These are phyloP conservation scores for Phytophthora palmivora DNA, from an alignment of 352 stramenopile genomes.

Conservation along the genomic window DNA sequence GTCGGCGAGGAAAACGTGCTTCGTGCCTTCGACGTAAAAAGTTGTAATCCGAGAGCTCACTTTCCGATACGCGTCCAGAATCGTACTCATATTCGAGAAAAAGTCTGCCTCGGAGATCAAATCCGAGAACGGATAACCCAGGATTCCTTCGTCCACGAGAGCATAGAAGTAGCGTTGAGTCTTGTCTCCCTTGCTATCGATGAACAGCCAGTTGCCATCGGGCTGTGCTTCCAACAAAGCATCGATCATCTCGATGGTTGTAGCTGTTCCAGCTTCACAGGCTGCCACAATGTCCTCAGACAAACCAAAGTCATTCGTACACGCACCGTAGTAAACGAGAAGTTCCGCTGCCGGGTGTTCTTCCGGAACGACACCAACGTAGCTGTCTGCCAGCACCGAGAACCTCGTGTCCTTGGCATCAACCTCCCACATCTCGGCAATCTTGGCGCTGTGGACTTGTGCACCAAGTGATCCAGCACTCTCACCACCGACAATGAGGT, in stretches of 20 bases:
- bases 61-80: constrained; percentile 39
- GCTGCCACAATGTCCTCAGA: constrained; percentile 41
- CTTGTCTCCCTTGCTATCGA: constrained; percentile 65
- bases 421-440: too few species aligned
- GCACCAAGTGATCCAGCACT: too few species aligned
- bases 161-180: constrained; percentile 72
- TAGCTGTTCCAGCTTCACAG: constrained; percentile 50
- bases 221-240: constrained; percentile 44
- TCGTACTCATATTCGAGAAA: constrained; percentile 44
- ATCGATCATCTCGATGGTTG: constrained; percentile 48
- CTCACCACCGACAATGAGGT: too few species aligned
- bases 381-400: too few species aligned
- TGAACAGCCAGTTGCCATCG: constrained; percentile 62
- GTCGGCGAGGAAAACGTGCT: constrained; percentile 37
- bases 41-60: constrained; percentile 40
- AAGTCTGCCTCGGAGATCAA: constrained; percentile 57
- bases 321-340: constrained; percentile 48
- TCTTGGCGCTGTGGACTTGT: too few species aligned
- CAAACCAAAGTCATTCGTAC: constrained; percentile 39
- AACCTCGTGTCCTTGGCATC: too few species aligned
- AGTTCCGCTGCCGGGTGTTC: constrained; percentile 42
- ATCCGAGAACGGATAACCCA: constrained; percentile 65
- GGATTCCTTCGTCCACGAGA: constrained; percentile 57
- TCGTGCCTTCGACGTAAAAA: too few species aligned
- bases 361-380: constrained; percentile 58